phyloP scores from a whole-genome alignment of 1,284 basidiomycete genomes.

The Fomitopsis palustris region DNA sequence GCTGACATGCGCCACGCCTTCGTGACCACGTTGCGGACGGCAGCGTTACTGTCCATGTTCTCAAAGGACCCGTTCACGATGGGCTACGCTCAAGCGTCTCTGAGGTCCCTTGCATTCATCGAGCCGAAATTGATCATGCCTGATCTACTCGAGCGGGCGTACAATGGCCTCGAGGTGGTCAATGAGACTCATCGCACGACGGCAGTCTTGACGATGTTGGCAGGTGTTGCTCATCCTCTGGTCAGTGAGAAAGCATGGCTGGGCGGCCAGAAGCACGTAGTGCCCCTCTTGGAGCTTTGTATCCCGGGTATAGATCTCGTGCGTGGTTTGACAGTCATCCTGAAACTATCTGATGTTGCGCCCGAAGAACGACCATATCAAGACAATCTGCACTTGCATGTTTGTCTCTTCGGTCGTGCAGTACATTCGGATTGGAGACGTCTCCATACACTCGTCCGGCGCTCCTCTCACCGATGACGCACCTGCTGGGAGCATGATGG shows the following conservation, averaged over 20 bases:
- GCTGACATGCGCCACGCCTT: constrained; percentile 81
- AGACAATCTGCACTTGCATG: constrained; percentile 82
- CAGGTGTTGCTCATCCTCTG: constrained; percentile 76
- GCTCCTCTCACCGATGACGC: constrained; percentile 49
- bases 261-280: constrained; percentile 85
- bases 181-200: constrained; percentile 94
- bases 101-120: constrained; percentile 75
- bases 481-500: constrained; percentile 53
- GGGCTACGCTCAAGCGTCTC: constrained; percentile 64
- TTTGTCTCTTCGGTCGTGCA: constrained; percentile 79
- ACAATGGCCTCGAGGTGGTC: constrained; percentile 88
- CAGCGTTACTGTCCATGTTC: constrained; percentile 93
- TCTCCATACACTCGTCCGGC: constrained; percentile 59
- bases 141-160: constrained; percentile 88
- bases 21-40: constrained; percentile 80
- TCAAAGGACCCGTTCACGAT: constrained; percentile 78
- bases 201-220: constrained; percentile 86
- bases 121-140: constrained; percentile 92
- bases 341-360: neutral
- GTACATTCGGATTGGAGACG: constrained; percentile 80
- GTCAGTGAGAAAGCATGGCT: constrained; percentile 78
- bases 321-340: constrained; percentile 15
- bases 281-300: constrained; percentile 87
- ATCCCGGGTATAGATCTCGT: constrained; percentile 90
- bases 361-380: constrained; percentile 83